Evolutionary conservation across 495 filamentous ascomycete species (phyloP).

Genomic region (Astrocystis sublimbata): DNA sequence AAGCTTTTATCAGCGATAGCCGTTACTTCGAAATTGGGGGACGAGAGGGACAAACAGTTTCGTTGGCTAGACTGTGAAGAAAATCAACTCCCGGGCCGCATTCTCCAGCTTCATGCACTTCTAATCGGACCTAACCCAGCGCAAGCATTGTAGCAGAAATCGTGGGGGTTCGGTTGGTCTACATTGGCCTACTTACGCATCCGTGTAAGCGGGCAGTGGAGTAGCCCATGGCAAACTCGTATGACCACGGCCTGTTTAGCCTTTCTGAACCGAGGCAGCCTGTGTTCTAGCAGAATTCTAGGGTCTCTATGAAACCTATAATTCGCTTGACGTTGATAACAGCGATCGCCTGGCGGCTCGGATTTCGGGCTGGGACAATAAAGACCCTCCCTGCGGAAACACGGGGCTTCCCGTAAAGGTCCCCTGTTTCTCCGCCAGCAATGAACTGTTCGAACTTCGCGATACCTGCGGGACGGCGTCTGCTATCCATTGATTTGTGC

Average conservation of each 20-base stretch:
- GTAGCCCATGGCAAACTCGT: background rate
- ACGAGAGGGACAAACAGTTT: background rate
- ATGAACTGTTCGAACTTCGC: background rate
- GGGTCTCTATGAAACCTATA: background rate
- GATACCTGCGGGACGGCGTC: background rate
- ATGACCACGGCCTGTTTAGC: slow-evolving; percentile 6
- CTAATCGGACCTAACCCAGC: slow-evolving; percentile 24
- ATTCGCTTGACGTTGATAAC: background rate
- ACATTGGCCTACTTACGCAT: background rate
- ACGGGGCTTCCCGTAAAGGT: slow-evolving; percentile 1
- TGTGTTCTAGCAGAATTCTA: too few species aligned
- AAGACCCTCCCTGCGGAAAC: slow-evolving; percentile 6
- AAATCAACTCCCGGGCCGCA: slow-evolving; percentile 7
- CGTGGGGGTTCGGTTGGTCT: background rate
- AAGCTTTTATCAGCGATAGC: background rate
- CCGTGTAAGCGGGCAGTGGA: background rate
- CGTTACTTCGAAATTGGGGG: slow-evolving; percentile 9
- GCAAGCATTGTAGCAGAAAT: slow-evolving; percentile 3
- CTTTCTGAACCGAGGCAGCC: slow-evolving; percentile 11
- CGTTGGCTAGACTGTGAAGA: background rate
- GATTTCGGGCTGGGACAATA: background rate
- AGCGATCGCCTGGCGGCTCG: background rate
- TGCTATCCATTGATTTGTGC: background rate
- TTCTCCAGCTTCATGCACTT: slow-evolving; percentile 18
- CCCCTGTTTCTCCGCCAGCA: slow-evolving; percentile 10